Evolutionary conservation across 2,329 filamentous ascomycete genomes (phyloP), one percentile per base, ranked within the genome.

Genomic region (Onygenales sp.): DNA sequence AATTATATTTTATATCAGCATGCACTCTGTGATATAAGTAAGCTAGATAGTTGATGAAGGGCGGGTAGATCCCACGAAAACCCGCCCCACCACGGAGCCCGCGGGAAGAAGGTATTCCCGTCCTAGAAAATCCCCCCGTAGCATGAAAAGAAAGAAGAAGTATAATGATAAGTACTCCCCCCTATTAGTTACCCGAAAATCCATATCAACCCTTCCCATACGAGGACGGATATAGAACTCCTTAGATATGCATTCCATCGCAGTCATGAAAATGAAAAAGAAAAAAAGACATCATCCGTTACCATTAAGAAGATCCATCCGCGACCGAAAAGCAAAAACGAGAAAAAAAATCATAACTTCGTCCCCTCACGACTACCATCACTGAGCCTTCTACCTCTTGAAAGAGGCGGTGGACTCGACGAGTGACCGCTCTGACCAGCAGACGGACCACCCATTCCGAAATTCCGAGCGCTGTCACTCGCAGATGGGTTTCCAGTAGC

Each of bases 291-390:
- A n/a, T 33, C 31, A 13, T 31, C 21, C 46, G 17, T 40, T 17
- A 49, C 17, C 40, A 14, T 27, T 40, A 31, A 39, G 13, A 39
- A 39, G 9, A 39, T 39, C 6, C 36, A 39, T 39, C 36, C 36
- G 3, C 36, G 36, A 9, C 13, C 9, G 36, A 17, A 44, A 17
- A 44, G 3, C 8, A 17, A 14, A 11, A 44, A 13, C 42, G 36
- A 32, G 9, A 9, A 50, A 31, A 42, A 14, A 17, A 11, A 42
- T 56, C 56, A 64, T 17, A 64, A 44, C 54, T 72, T 72, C n/a
- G 69, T 73, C 31, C 70, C 70, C 56, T 73, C 70, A 14, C 70
- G 66, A 33, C 66, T 68, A 53, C 63, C 64, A 58, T 73, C 70
- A 54, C 70, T 73, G 8, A 68, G 59, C 51, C 70, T 60, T 39